A percentile compares a stretch with the other conserved stretches of the same genome.
Evolutionary conservation across 345 rosid genomes (phyloP).

Genomic region (Aquilaria sinensis): DNA sequence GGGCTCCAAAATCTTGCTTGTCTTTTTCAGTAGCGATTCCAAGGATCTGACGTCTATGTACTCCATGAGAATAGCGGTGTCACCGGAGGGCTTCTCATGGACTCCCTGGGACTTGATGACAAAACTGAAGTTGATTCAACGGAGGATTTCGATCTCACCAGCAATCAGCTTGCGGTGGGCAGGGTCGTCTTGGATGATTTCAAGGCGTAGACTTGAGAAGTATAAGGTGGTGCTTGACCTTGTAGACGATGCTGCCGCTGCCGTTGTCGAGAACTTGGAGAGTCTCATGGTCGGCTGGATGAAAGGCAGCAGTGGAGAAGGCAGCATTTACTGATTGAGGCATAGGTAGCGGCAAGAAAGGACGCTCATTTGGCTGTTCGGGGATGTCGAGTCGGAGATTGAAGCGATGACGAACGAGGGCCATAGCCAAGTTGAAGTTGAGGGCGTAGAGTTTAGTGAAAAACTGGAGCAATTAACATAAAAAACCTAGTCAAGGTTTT

Average conservation of each 20-base stretch:
- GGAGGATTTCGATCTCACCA: slow-evolving; percentile 75
- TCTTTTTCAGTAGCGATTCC: slow-evolving; percentile 29
- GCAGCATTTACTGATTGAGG: slow-evolving; percentile 25
- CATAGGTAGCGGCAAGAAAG: slow-evolving; percentile 36
- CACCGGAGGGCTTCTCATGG: slow-evolving; percentile 54
- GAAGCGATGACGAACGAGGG: slow-evolving; percentile 58
- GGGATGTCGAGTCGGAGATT: slow-evolving; percentile 64
- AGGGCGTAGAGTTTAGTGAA: no score
- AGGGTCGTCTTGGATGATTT: slow-evolving; percentile 56
- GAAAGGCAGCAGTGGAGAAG: slow-evolving; percentile 8
- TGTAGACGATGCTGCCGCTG: slow-evolving; percentile 69
- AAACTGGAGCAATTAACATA: no score
- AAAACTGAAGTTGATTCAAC: slow-evolving; percentile 54
- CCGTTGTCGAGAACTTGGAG: slow-evolving; percentile 66
- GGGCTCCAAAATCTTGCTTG: slow-evolving; percentile 56
- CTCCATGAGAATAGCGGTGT: slow-evolving; percentile 61
- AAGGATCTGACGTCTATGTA: slow-evolving; percentile 66
- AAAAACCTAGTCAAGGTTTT: no score
- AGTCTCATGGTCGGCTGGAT: slow-evolving; percentile 48
- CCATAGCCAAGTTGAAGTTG: no score
- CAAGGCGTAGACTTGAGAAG: slow-evolving; percentile 52
- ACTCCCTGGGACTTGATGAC: slow-evolving; percentile 50
- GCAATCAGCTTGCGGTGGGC: slow-evolving; percentile 46
- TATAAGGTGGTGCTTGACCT: slow-evolving; percentile 45
- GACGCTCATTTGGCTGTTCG: slow-evolving; percentile 32